Conservation (phyloP, 2,329 filamentous ascomycete genomes). For the Diaporthe australafricana region DNA sequence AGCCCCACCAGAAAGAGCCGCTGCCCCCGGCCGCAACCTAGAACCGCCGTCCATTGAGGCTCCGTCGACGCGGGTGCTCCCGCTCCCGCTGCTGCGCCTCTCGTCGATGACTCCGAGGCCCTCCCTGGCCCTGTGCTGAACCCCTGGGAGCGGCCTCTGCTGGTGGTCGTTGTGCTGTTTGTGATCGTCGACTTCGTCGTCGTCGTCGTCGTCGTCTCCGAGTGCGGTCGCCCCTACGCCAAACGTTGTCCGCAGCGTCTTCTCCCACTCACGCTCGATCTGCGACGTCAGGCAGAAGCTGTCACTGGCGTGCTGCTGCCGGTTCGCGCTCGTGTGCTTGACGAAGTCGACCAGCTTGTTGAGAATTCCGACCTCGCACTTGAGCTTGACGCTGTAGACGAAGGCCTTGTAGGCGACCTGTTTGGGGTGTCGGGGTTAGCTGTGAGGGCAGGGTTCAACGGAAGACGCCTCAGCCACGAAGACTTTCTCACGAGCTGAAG, state of each 20-base stretch:
- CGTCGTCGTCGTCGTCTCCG: neutral
- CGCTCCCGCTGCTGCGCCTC: slow-evolving; percentile 8
- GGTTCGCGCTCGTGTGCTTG: slow-evolving; percentile 4
- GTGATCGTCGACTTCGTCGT: neutral
- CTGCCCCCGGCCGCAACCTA: neutral
- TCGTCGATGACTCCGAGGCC: slow-evolving; percentile 6
- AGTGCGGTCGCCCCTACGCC: slow-evolving; percentile 6
- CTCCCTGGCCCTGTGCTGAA: neutral
- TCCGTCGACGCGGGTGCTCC: neutral
- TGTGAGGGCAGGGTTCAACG: neutral
- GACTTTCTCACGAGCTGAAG: no score
- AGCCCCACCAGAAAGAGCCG: neutral
- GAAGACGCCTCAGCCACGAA: neutral
- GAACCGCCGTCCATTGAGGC: neutral
- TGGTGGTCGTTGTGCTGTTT: neutral
- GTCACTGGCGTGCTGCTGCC: neutral
- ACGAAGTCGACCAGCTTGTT: slow-evolving; percentile 49
- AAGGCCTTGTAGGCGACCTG: slow-evolving; percentile 46
- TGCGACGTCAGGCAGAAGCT: slow-evolving; percentile 32
- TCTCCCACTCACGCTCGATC: slow-evolving; percentile 36
- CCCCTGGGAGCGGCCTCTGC: neutral
- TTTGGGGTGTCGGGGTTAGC: neutral
- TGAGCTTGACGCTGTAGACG: slow-evolving; percentile 52
- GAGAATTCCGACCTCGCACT: slow-evolving; percentile 51
- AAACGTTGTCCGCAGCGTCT: slow-evolving; percentile 30